Evolutionary conservation across 768 basidiomycete genomes (phyloP).

Genomic region (Rickenella mellea): DNA sequence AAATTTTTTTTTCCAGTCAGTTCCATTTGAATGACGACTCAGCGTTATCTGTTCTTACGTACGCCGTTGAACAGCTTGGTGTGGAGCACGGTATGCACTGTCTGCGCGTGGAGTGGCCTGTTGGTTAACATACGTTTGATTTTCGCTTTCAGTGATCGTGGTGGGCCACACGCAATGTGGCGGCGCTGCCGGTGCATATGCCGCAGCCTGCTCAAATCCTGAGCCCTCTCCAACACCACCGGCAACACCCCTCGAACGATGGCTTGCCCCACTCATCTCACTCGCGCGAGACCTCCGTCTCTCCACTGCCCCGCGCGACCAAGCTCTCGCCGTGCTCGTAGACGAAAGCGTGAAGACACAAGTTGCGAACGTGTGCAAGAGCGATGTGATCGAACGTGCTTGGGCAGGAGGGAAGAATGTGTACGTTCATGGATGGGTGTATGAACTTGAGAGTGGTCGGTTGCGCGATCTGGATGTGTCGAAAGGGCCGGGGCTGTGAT

Average conservation of each 20-base stretch:
- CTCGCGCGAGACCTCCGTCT: constrained; percentile 40
- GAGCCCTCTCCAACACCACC: constrained; percentile 3
- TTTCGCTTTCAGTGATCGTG: constrained; percentile 49
- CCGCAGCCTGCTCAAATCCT: constrained; percentile 3
- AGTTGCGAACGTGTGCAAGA: constrained; percentile 29
- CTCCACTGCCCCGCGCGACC: constrained; percentile 18
- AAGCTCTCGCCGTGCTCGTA: constrained; percentile 24
- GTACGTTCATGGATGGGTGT: constrained; percentile 66
- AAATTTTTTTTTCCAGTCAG: constrained; percentile 40
- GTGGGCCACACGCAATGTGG: constrained; percentile 82
- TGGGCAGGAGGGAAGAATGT: constrained; percentile 31
- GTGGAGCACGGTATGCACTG: constrained; percentile 63
- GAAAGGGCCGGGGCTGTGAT: background rate
- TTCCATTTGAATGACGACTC: constrained; percentile 64
- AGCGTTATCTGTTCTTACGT: constrained; percentile 61
- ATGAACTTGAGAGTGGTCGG: constrained; percentile 48
- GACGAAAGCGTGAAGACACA: constrained; percentile 41
- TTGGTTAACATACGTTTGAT: background rate
- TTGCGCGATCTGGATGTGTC: constrained; percentile 44
- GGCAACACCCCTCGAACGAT: constrained; percentile 52
- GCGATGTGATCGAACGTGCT: constrained; percentile 34
- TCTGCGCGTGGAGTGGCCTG: constrained; percentile 13
- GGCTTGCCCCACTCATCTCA: constrained; percentile 60
- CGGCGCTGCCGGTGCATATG: constrained; percentile 45
- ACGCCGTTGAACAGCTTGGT: constrained; percentile 59